Conservation (phyloP, 345 rosid genomes). For the Salix viminalis region DNA sequence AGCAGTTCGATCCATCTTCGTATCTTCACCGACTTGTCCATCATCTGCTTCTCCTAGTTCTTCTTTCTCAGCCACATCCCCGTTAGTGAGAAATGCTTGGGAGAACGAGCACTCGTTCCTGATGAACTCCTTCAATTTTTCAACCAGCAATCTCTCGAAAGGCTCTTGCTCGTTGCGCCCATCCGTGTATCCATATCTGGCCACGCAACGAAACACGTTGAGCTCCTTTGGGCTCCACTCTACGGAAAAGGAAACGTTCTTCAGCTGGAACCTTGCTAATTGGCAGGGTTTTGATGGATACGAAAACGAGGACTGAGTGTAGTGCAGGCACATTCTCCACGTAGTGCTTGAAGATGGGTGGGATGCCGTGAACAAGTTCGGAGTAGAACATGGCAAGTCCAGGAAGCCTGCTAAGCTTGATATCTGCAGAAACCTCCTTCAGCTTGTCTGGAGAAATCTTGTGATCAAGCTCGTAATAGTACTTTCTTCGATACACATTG, state of each 20-base stretch:
- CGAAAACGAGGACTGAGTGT: conserved; percentile 41
- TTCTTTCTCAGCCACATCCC: neutral
- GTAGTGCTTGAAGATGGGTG: conserved; percentile 49
- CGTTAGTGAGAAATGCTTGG: too few relatives aligned
- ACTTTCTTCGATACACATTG: conserved; percentile 34
- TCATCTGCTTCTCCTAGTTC: neutral
- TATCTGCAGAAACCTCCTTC: conserved; percentile 13
- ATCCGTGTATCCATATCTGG: conserved; percentile 52
- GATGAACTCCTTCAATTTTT: conserved; percentile 37
- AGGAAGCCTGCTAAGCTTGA: conserved; percentile 26
- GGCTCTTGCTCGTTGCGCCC: conserved; percentile 30
- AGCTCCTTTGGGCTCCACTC: conserved; percentile 37
- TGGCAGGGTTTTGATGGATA: conserved; percentile 43
- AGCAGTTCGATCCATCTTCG: neutral
- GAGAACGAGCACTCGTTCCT: neutral
- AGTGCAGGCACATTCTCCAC: conserved; percentile 41
- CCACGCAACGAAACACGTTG: conserved; percentile 40
- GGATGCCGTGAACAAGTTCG: conserved; percentile 44
- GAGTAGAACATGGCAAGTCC: conserved; percentile 54
- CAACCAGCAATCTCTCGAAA: conserved; percentile 33
- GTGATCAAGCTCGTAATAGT: conserved; percentile 44
- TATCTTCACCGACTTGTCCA: neutral
- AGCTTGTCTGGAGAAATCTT: conserved; percentile 38
- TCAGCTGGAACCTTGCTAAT: conserved; percentile 37
- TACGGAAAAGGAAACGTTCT: conserved; percentile 43